These are phyloP conservation scores for Elsinoe australis DNA, from an alignment of 2,329 filamentous ascomycete genomes.

Conservation along the genomic window DNA sequence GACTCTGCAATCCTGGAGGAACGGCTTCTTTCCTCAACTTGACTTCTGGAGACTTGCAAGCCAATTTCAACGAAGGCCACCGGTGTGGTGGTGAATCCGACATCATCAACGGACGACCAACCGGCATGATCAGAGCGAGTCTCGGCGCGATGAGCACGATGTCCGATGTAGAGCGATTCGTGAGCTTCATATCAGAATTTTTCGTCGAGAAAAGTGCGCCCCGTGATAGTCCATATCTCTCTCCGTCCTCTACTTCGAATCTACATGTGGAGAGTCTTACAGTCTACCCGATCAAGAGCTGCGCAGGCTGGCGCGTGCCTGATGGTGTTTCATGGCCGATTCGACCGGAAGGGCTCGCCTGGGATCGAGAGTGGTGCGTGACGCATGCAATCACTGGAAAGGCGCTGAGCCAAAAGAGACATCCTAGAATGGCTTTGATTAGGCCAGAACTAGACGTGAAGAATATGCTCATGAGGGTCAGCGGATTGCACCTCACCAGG, in stretches of 20 bases:
- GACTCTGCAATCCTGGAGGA: slow-evolving; percentile 86
- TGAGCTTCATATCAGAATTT: slow-evolving; percentile 37
- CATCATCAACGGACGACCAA: slow-evolving; percentile 75
- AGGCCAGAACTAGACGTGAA: slow-evolving; percentile 66
- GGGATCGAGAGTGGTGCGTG: slow-evolving; percentile 96
- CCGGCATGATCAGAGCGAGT: slow-evolving; percentile 77
- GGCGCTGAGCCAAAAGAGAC: slow-evolving; percentile 79
- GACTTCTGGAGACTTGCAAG: slow-evolving; percentile 70
- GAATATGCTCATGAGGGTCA: slow-evolving; percentile 56
- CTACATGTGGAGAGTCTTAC: slow-evolving; percentile 42
- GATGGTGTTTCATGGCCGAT: slow-evolving; percentile 62
- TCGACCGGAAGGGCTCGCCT: slow-evolving; percentile 71
- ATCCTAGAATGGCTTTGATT: slow-evolving; percentile 80
- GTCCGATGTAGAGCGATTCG: slow-evolving; percentile 63
- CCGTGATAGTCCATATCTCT: too few species aligned
- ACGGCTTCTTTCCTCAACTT: slow-evolving; percentile 66
- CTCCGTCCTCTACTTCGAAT: slow-evolving; percentile 15
- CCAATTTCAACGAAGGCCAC: slow-evolving; percentile 77
- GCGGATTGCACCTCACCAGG: slow-evolving; percentile 21
- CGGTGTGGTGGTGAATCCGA: slow-evolving; percentile 79
- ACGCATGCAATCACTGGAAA: slow-evolving; percentile 78
- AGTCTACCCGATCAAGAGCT: slow-evolving; percentile 93
- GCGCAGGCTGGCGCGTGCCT: slow-evolving; percentile 68
- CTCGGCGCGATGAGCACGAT: slow-evolving; percentile 83
- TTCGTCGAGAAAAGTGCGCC: slow-evolving; percentile 25